Percentiles rank a stretch among this genome's conserved stretches.
Evolutionary conservation across 306 rosid species (phyloP).

Genomic region (Medicago arabica): DNA sequence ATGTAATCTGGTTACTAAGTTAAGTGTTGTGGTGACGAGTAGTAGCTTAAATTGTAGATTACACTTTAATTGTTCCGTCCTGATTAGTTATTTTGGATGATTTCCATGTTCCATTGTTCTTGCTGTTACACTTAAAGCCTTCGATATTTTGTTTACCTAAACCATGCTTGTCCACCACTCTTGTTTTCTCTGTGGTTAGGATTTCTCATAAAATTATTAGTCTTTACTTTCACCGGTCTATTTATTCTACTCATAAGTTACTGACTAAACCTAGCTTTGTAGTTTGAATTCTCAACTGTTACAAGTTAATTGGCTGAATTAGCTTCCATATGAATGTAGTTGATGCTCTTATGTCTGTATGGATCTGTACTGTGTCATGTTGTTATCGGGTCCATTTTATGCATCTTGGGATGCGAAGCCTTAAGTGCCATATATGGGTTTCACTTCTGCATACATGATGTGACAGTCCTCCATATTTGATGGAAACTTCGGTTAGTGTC

Average conservation of each 20-base stretch:
- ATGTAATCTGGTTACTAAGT: constrained; percentile 3
- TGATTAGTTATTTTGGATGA: not conserved
- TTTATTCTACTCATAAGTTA: no score
- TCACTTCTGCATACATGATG: constrained; percentile 18
- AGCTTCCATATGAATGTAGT: not conserved
- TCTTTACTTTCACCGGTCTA: no score
- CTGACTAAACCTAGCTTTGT: not conserved
- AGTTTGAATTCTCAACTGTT: constrained; percentile 25
- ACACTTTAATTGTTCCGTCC: not conserved
- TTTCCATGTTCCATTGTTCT: constrained; percentile 3
- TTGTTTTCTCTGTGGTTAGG: not conserved
- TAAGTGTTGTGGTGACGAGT: not conserved
- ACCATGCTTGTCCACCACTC: not conserved
- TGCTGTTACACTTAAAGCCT: not conserved
- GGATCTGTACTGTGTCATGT: constrained; percentile 12
- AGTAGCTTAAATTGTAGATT: not conserved
- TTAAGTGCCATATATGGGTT: not conserved
- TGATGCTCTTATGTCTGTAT: not conserved
- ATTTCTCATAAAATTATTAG: no score
- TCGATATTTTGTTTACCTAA: not conserved
- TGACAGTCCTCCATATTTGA: constrained; percentile 33
- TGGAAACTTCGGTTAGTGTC: not conserved
- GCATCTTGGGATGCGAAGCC: constrained; percentile 37
- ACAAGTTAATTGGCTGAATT: not conserved
- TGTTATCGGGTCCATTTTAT: constrained; percentile 28